Evolutionary conservation across 202 grass and related monocot genomes (phyloP).

Genomic region (Elaeis oleifera): DNA sequence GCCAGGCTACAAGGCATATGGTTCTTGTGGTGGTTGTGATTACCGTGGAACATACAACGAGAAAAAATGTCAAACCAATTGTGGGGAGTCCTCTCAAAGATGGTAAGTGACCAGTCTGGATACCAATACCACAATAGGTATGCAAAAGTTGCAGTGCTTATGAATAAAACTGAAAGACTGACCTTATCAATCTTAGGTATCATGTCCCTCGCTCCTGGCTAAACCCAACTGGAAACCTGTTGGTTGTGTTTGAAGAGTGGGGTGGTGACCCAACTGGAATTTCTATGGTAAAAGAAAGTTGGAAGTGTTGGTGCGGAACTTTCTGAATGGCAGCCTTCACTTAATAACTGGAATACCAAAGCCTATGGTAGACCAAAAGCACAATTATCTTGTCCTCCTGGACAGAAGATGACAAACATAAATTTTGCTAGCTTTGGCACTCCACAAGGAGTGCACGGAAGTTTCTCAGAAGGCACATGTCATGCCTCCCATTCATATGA

Average conservation of each 20-base stretch:
- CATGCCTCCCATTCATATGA: constrained; percentile 3
- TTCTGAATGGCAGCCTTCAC: too few relatives aligned
- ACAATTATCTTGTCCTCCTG: too few relatives aligned
- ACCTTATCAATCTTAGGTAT: constrained; percentile 46
- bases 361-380: too few relatives aligned
- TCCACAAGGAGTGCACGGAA: not conserved
- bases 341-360: too few relatives aligned
- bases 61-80: constrained; percentile 60
- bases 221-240: constrained; percentile 60
- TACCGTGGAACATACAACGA: constrained; percentile 59
- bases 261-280: constrained; percentile 74
- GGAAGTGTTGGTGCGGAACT: constrained; percentile 14
- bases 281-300: constrained; percentile 42
- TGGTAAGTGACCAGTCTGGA: constrained; percentile 30
- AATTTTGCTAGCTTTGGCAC: not conserved
- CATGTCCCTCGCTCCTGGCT: constrained; percentile 78
- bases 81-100: constrained; percentile 69
- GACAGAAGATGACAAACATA: too few relatives aligned
- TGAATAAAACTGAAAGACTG: constrained; percentile 6
- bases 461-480: not conserved
- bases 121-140: not conserved
- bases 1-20: constrained; percentile 63
- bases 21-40: constrained; percentile 55
- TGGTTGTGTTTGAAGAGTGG: constrained; percentile 77
- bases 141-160: not conserved